Evolutionary conservation across 2,329 filamentous ascomycete species (phyloP), one percentile per base, ranked within the genome.

Genomic region (Beauveria sp.): DNA sequence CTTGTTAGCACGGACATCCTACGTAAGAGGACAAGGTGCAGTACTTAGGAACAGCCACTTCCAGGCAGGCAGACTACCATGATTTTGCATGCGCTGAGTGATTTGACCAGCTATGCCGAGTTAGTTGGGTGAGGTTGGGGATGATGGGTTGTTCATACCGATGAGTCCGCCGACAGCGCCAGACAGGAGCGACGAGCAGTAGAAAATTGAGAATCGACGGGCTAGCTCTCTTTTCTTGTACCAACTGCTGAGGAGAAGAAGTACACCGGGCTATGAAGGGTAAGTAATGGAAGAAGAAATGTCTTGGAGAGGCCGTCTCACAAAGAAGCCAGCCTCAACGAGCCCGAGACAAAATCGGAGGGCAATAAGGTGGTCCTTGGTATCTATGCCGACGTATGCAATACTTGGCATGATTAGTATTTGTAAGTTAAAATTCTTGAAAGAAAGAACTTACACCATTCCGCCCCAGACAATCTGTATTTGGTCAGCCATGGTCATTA

Each of bases 261-360:
- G 56, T 10, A 64, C 61, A 34, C 63, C 63, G n/a, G 61, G 63
- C 28, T 48, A 31, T 14, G 8, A 61, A n/a, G 10, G 14, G 34
- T 61, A 10, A 51, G 34, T 34, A 54, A 12, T 10, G 10, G 7
- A 22, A 18, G n/a, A 26, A 42, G 38, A 20, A 9, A 22, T 8
- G 22, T 40, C 2, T 9, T 9, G 28, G 24, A 24, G 48, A 26
- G 22, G 18, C 20, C 10, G 14, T 18, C 48, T 38, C 22, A 52
- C 49, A 28, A 60, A 60, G 48, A 55, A 64, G 14, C 63, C 63
- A 14, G 61, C 49, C 42, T 64, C 63, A 18, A 64, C 20, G 26
- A 50, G 51, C 22, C 63, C 63, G 18, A 64, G 49, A 34, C 57
- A 58, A 40, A 64, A 64, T 10, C 63, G 56, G 38, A 64, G 58